phyloP scores from a whole-genome alignment of 352 stramenopile genomes.

The Pythium aristosporum region DNA sequence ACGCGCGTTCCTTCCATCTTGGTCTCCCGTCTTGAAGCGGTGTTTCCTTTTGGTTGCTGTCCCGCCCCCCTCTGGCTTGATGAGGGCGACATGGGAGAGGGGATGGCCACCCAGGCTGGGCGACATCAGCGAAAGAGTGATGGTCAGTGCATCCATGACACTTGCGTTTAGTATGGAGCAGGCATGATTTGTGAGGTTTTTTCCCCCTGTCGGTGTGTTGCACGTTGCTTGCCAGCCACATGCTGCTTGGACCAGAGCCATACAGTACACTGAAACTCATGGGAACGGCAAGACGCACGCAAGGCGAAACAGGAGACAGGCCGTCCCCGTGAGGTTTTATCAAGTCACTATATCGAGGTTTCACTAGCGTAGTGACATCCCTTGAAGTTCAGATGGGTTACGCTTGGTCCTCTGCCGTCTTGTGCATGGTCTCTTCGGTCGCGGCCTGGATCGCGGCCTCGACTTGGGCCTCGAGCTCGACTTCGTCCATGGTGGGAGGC shows the following conservation, averaged over 20 bases:
- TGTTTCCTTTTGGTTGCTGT: slow-evolving; percentile 7
- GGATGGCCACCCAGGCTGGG: slow-evolving; percentile 2
- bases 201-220: background rate
- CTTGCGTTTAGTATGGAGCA: slow-evolving; percentile 16
- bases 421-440: slow-evolving; percentile 31
- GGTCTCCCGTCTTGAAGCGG: slow-evolving; percentile 6
- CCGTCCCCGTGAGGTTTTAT: background rate
- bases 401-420: slow-evolving; percentile 4
- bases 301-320: background rate
- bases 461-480: slow-evolving; percentile 51
- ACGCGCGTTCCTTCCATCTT: slow-evolving; percentile 78
- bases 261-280: background rate
- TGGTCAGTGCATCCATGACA: slow-evolving; percentile 15
- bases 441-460: slow-evolving; percentile 68
- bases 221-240: no score
- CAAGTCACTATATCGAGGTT: no score
- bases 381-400: no score
- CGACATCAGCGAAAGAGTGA: slow-evolving; percentile 24
- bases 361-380: no score
- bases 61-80: slow-evolving; percentile 26
- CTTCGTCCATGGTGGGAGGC: slow-evolving; percentile 25
- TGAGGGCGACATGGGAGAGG: slow-evolving; percentile 20
- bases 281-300: slow-evolving; percentile 1
- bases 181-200: slow-evolving; percentile 21
- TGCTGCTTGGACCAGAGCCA: no score